Base-by-base conservation (phyloP, 1,284 basidiomycete genomes). In the Malassezia dermatis region DNA sequence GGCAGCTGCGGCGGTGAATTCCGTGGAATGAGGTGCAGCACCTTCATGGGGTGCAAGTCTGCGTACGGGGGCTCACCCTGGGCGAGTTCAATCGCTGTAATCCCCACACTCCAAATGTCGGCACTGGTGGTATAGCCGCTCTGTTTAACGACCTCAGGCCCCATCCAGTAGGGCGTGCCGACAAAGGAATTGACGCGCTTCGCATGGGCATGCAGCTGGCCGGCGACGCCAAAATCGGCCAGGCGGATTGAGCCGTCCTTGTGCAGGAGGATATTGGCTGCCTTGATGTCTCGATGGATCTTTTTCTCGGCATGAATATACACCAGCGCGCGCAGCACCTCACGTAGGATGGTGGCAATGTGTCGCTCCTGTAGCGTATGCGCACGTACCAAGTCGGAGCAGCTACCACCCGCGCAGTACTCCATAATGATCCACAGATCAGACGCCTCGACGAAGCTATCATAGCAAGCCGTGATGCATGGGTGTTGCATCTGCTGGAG, bases 401-500 rank as follows among this genome's bases (percentile, higher is more conserved):
- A 80, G 47, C 77, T 79, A 19, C 80, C 80, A 28, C 80, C 80
- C 1, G 77, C 77, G 62, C 80, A 80, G 62, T 80, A 96, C 84
- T 98, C 94, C 93, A 99, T 99, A 62, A 96, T 88, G 71, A 98
- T 96, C 93, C 93, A 96, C 27, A 98, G 80, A 71, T 91, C 85
- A 21, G 65, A 89, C 17, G 89, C 90, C 75, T 95, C 94, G 71
- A 96, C 80, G 77, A 80, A 96, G 24, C 89, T 93, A 44, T 91
- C 93, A 80, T 94, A 88, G 75, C 95, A 95, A 78, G 88, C 89
- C 60, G 93, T 98, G 57, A 98, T 91, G 78, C 87, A 86, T 34
- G 87, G 84, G 44, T 89, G 94, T 77, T 96, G 93, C 62, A 98
- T 78, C 75, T 96, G 93, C n/a, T 89, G 90, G 19, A 99, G 82